Evolutionary conservation across 1,284 basidiomycete species (phyloP).

Genomic region (Pulchroboletus neoregius): DNA sequence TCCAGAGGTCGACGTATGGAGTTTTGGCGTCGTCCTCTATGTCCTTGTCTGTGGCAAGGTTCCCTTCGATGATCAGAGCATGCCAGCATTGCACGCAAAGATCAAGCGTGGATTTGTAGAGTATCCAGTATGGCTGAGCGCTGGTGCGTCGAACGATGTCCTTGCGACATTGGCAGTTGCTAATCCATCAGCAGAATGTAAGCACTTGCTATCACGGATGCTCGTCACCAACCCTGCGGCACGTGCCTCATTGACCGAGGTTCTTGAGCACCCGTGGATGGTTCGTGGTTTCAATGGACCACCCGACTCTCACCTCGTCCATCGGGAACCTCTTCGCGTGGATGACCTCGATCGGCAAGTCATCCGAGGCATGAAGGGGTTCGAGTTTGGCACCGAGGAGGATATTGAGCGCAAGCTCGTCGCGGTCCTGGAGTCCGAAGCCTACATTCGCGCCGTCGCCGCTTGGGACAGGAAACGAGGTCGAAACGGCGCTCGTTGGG

Average conservation of each 20-base stretch:
- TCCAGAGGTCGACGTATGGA: constrained; percentile 99
- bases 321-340: constrained; percentile 82
- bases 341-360: constrained; percentile 87
- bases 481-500: constrained; percentile 47
- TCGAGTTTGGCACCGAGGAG: constrained; percentile 90
- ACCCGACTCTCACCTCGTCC: constrained; percentile 82
- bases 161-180: constrained; percentile 12
- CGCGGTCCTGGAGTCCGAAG: constrained; percentile 75
- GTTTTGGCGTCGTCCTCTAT: constrained; percentile 96
- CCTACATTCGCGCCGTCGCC: constrained; percentile 70
- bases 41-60: constrained; percentile 98
- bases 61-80: constrained; percentile 98
- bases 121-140: constrained; percentile 95
- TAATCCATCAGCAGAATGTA: constrained; percentile 68
- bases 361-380: constrained; percentile 90
- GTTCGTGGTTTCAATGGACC: constrained; percentile 79
- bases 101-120: constrained; percentile 97
- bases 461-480: constrained; percentile 75
- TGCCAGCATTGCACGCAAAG: constrained; percentile 98
- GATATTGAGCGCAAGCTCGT: constrained; percentile 78
- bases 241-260: constrained; percentile 82
- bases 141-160: constrained; percentile 50
- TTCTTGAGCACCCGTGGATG: constrained; percentile 96
- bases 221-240: constrained; percentile 89
- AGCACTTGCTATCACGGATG: constrained; percentile 91